A percentile compares a stretch with the other conserved stretches of the same genome.
phyloP scores from a whole-genome alignment of 2,329 filamentous ascomycete species.

The Claviceps citrina region DNA sequence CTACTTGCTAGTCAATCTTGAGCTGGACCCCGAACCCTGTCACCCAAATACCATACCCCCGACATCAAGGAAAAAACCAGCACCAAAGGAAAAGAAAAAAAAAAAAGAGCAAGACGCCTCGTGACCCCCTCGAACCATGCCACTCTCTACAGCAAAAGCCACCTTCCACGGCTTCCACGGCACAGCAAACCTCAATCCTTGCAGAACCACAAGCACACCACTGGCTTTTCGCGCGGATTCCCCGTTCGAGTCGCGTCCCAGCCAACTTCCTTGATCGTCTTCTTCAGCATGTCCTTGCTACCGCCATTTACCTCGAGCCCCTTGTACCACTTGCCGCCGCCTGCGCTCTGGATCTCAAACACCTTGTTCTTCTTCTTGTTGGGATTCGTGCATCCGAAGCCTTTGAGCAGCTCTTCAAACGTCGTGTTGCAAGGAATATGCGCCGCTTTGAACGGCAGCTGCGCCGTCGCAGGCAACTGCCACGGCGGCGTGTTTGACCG shows the following conservation, averaged over 20 bases:
- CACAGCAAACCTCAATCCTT: conserved; percentile 29
- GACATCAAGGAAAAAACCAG: too few relatives aligned
- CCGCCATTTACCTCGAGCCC: conserved; percentile 36
- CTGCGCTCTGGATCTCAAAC: conserved; percentile 39
- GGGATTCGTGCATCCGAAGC: conserved; percentile 41
- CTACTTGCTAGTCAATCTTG: too few relatives aligned
- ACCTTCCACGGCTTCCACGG: too few relatives aligned
- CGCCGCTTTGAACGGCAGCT: conserved; percentile 31
- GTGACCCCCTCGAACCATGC: background rate
- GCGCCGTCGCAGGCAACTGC: conserved; percentile 28
- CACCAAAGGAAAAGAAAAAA: too few relatives aligned
- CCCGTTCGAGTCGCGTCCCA: conserved; percentile 41
- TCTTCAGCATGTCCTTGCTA: conserved; percentile 30
- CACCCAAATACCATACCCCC: too few relatives aligned
- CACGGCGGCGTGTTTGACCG: conserved; percentile 36
- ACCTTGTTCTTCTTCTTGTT: conserved; percentile 38
- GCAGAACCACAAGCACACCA: conserved; percentile 46
- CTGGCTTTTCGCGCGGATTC: conserved; percentile 30
- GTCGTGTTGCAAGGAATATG: conserved; percentile 38
- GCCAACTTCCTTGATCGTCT: conserved; percentile 39
- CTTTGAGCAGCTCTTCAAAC: conserved; percentile 40
- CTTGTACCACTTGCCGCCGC: conserved; percentile 43
- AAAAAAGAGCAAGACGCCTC: too few relatives aligned
- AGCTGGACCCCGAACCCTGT: too few relatives aligned
- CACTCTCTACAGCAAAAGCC: background rate